Percentiles rank a stretch among this genome's conserved stretches.
Evolutionary conservation across 2,329 filamentous ascomycete genomes (phyloP).

Genomic region (Aspergillus sp.): DNA sequence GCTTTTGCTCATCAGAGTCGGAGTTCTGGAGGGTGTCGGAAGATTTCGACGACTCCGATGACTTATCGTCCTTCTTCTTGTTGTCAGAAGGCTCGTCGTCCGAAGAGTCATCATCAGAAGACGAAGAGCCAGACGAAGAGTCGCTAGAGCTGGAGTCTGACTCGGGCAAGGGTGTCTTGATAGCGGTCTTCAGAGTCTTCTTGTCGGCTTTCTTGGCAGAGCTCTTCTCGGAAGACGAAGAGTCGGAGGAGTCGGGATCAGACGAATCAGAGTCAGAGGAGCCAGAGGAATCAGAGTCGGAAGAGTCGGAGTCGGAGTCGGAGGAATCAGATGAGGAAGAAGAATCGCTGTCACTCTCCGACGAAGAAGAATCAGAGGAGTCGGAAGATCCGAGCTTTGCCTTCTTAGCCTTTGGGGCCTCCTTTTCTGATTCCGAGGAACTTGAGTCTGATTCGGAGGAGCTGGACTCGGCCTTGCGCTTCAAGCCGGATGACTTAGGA

Average conservation of each 20-base stretch:
- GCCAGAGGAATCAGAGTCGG: conserved; percentile 35
- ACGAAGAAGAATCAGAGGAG: conserved; percentile 5
- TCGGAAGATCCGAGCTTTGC: conserved; percentile 28
- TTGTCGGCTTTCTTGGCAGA: conserved; percentile 19
- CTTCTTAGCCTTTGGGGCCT: conserved; percentile 50
- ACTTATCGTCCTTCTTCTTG: conserved; percentile 17
- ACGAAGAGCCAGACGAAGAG: conserved; percentile 11
- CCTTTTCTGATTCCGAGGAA: conserved; percentile 42
- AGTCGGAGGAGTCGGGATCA: conserved; percentile 18
- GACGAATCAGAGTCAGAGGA: conserved; percentile 31
- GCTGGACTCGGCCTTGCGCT: conserved; percentile 52
- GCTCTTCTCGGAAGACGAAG: conserved; percentile 19
- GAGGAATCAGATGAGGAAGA: conserved; percentile 10
- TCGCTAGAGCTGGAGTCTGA: conserved; percentile 24
- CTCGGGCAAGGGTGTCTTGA: conserved; percentile 30
- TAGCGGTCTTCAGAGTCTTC: conserved; percentile 26
- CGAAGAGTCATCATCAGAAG: conserved; percentile 11
- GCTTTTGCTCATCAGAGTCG: conserved; percentile 14
- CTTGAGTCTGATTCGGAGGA: conserved; percentile 28
- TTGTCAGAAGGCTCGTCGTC: conserved; percentile 19
- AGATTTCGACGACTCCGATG: conserved; percentile 12
- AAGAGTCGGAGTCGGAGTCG: conserved; percentile 30
- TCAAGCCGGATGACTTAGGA: conserved; percentile 39
- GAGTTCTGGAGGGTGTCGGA: conserved; percentile 28
- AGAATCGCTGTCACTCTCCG: too few species aligned